Evolutionary conservation across 768 basidiomycete species (phyloP), one percentile per base, ranked within the genome.

Genomic region (Tricholoma bakamatsutake): DNA sequence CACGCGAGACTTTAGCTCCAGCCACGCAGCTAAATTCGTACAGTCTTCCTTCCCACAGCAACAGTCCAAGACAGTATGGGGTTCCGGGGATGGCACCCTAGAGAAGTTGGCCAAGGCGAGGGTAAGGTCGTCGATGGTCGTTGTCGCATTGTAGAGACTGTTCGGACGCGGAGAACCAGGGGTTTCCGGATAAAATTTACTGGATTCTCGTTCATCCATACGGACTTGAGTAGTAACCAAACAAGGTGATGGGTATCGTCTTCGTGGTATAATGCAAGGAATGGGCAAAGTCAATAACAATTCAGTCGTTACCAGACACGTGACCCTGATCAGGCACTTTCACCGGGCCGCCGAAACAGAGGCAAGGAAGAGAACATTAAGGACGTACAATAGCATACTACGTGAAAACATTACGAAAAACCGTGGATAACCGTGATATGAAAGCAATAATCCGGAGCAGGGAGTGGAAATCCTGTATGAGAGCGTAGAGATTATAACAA

Each of bases 41-140:
- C 88, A 91, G 4, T 82, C 79, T 45, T 84, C 83, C 52, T 68
- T 72, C 24, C 77, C 78, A 66, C 90, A 89, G 61, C 88, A 88
- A 59, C 91, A 91, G 24, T 69, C 69, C 13, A 81, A 61, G 33
- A 76, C 62, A 35, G 72, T 64, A 28, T 75, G 73, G 24, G 80
- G 82, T 53, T 90, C 89, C 18, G 88, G 90, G n/a, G 89, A 88
- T 1, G 84, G 80, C 17, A 83, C 75, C 37, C 84, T 80, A 30
- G 90, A 88, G 69, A 88, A 85, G 66, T 83, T 83, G 51, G 82
- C 75, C 57, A 93, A 68, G 3, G 88, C 88, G 40, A 79, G 70
- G 0, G 89, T 92, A 46, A 93, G 75, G 69, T 92, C 87, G 72
- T 93, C 87, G 67, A 93, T 83, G 50, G 85, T 88, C 57, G 70